phyloP scores from a whole-genome alignment of 108 stramenopile genomes.

The Pseudonitzschia pungens region DNA sequence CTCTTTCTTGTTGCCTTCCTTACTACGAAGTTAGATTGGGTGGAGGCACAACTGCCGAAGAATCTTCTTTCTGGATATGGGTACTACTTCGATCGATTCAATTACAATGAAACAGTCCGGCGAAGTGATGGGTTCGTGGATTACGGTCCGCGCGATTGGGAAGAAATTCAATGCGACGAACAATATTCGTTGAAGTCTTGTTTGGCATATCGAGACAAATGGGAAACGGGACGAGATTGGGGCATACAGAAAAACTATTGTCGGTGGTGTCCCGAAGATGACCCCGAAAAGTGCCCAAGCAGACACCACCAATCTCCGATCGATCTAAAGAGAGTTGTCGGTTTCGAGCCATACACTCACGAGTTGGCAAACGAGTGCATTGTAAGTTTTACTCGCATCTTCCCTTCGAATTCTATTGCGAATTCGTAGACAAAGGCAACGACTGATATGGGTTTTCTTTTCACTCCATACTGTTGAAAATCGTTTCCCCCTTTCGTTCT shows the following conservation, averaged over 20 bases:
- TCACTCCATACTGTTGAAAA: neutral
- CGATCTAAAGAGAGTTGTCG: slow-evolving; percentile 25
- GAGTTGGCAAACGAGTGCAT: slow-evolving; percentile 17
- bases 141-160: slow-evolving; percentile 21
- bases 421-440: neutral
- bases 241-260: slow-evolving; percentile 31
- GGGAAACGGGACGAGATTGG: slow-evolving; percentile 28
- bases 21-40: neutral
- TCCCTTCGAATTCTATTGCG: neutral
- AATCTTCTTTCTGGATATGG: neutral
- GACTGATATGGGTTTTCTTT: neutral
- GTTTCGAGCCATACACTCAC: slow-evolving; percentile 12
- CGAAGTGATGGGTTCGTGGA: slow-evolving; percentile 18
- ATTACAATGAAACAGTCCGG: slow-evolving; percentile 6
- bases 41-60: neutral
- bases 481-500: neutral
- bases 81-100: slow-evolving; percentile 17
- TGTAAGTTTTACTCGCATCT: neutral
- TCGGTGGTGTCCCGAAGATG: slow-evolving; percentile 37
- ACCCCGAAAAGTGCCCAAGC: slow-evolving; percentile 12
- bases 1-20: neutral
- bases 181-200: slow-evolving; percentile 14
- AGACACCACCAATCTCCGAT: slow-evolving; percentile 44
- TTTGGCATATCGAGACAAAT: slow-evolving; percentile 28
- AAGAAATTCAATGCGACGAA: slow-evolving; percentile 20